These are phyloP conservation scores for Takashimella tepidaria DNA, from an alignment of 1,284 basidiomycete genomes.

Conservation along the genomic window DNA sequence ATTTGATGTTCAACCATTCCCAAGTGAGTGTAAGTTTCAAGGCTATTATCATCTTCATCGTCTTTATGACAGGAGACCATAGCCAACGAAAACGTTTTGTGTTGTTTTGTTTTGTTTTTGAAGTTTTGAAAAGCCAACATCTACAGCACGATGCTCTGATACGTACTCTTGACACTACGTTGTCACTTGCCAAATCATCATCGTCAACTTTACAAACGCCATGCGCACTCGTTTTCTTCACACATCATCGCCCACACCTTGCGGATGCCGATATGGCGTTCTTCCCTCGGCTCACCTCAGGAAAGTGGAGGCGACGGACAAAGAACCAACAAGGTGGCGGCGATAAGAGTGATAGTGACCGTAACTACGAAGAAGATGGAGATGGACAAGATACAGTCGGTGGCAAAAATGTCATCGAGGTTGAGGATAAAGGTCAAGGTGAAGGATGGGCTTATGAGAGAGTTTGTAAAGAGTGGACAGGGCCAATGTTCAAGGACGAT, in stretches of 20 bases:
- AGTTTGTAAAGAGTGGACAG: constrained; percentile 61
- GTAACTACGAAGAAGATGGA: constrained; percentile 9
- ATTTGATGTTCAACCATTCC: constrained; percentile 57
- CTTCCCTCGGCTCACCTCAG: constrained; percentile 51
- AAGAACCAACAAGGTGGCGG: background rate
- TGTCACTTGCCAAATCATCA: constrained; percentile 31
- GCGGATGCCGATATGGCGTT: constrained; percentile 81
- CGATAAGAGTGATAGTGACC: background rate
- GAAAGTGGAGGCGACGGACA: background rate
- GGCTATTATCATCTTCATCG: background rate
- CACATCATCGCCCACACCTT: constrained; percentile 82
- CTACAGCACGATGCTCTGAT: constrained; percentile 80
- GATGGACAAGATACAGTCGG: constrained; percentile 38
- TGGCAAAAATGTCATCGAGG: no score
- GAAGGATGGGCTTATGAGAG: constrained; percentile 70
- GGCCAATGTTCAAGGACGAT: constrained; percentile 86
- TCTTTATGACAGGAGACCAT: background rate
- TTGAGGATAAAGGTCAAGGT: constrained; percentile 7
- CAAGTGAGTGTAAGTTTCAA: constrained; percentile 29
- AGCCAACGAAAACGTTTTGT: background rate
- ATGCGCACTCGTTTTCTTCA: constrained; percentile 80
- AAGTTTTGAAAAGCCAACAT: no score
- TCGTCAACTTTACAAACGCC: constrained; percentile 45
- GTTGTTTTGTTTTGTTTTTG: no score
- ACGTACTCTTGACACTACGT: constrained; percentile 60